Evolutionary conservation across 2,329 filamentous ascomycete genomes (phyloP).

Genomic region (Ophiostoma tasmaniense): DNA sequence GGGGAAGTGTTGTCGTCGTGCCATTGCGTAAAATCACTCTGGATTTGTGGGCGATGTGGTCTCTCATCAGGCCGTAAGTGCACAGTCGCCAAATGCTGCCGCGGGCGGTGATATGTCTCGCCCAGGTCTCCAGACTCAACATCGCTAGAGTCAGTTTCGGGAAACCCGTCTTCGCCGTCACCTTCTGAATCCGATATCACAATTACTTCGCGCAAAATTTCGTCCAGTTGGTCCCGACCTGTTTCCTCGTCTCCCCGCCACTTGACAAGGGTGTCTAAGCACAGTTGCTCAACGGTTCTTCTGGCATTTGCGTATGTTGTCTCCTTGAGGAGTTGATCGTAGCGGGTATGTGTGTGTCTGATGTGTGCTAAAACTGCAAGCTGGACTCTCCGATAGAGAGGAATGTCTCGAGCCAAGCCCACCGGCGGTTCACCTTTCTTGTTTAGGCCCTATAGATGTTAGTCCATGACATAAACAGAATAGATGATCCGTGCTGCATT

Average conservation of each 20-base stretch:
- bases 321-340: slow-evolving; percentile 52
- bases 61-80: not conserved
- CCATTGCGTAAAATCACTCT: not conserved
- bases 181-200: slow-evolving; percentile 55
- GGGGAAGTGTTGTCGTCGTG: not conserved
- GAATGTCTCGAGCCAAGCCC: slow-evolving; percentile 46
- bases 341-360: slow-evolving; percentile 57
- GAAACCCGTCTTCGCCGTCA: slow-evolving; percentile 33
- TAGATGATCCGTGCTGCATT: slow-evolving; percentile 16
- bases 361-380: slow-evolving; percentile 59
- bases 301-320: slow-evolving; percentile 51
- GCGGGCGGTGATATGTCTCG: not conserved
- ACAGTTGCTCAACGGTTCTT: slow-evolving; percentile 51
- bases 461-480: not conserved
- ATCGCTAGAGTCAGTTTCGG: slow-evolving; percentile 24
- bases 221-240: slow-evolving; percentile 57
- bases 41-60: not conserved
- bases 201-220: slow-evolving; percentile 58
- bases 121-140: slow-evolving; percentile 15
- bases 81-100: not conserved
- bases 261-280: slow-evolving; percentile 58
- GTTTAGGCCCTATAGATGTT: slow-evolving; percentile 35
- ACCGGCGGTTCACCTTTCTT: slow-evolving; percentile 49
- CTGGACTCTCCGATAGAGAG: slow-evolving; percentile 54
- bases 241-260: slow-evolving; percentile 65